Base-by-base conservation (phyloP, 768 basidiomycete genomes). In the Pisolithus orientalis region DNA sequence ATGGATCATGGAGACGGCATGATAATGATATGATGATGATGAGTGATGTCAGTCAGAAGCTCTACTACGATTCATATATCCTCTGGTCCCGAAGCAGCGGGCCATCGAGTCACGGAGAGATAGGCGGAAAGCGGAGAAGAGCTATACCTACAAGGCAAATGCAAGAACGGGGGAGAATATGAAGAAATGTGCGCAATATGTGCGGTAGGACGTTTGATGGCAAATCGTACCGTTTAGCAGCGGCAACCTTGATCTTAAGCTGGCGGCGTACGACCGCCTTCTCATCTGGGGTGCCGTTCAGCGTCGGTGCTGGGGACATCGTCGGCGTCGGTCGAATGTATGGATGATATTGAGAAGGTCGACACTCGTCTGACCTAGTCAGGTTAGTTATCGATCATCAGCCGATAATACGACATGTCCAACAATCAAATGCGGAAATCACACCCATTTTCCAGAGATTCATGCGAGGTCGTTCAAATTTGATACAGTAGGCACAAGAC, bases 241-340 rank as follows among this genome's bases (percentile, higher is more conserved):
- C 79, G 28, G 82, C 82, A 5, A 82, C 61, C 71, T 89, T 90
- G 74, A 91, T 92, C 68, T 80, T 86, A 56, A 93, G 78, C 60
- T 90, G 87, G 49, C 80, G 78, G 47, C 75, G 75, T 46, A 82
- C 62, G 28, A 78, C 69, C 47, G 40, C 49, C 49, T 24, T 25
- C 58, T 53, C 59, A 62, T 66, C n/a, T 43, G 44, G 51, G 17
- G 51, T 28, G 14, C 17, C 42, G 28, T 16, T 28, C 16, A 49
- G 48, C 43, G 44, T 56, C 25, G 49, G 43, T 1, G 56, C 62
- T 7, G 56, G 49, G 51, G 58, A 55, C 51, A 27, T 53, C 31
- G 51, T 54, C 34, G 37, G 49, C 16, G 28, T 44, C 10, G 42
- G 13, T 14, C 17, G 27, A 11, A 45, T 48, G 45, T 44, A 52